A percentile compares a stretch with the other conserved stretches of the same genome.
phyloP scores from a whole-genome alignment of 345 rosid genomes.

The Populus nigra region DNA sequence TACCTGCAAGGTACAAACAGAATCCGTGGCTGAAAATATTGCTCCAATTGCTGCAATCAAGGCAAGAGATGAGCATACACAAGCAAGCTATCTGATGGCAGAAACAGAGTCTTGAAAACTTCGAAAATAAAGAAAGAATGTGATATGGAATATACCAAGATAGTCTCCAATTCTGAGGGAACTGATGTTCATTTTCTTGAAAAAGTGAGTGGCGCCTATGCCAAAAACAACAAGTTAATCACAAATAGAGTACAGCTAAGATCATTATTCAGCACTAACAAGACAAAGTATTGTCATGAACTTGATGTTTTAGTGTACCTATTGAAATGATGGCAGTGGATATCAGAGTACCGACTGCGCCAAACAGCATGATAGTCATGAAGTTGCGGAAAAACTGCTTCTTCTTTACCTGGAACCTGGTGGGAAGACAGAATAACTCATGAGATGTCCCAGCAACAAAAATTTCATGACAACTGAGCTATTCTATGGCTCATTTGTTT shows the following conservation, averaged over 20 bases:
- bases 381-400: constrained; percentile 97
- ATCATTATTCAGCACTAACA: neutral
- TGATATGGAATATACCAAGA: constrained; percentile 50
- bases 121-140: neutral
- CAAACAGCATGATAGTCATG: constrained; percentile 89
- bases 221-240: constrained; percentile 3
- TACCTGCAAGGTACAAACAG: constrained; percentile 98
- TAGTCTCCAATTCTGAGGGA: constrained; percentile 67
- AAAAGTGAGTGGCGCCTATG: constrained; percentile 70
- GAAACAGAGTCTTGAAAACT: neutral
- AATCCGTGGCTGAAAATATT: constrained; percentile 96
- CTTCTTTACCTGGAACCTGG: constrained; percentile 98
- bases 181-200: constrained; percentile 66
- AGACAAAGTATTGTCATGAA: neutral
- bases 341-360: constrained; percentile 91
- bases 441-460: neutral
- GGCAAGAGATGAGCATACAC: neutral
- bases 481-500: neutral
- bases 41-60: constrained; percentile 81
- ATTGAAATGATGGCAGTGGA: constrained; percentile 71
- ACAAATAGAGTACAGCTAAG: neutral
- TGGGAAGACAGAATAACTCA: neutral
- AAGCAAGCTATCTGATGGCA: neutral
- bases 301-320: constrained; percentile 40
- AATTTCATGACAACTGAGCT: neutral